Evolutionary conservation across 2,329 filamentous ascomycete genomes (phyloP), one percentile per base, ranked within the genome.

Genomic region (Botryotinia calthae): DNA sequence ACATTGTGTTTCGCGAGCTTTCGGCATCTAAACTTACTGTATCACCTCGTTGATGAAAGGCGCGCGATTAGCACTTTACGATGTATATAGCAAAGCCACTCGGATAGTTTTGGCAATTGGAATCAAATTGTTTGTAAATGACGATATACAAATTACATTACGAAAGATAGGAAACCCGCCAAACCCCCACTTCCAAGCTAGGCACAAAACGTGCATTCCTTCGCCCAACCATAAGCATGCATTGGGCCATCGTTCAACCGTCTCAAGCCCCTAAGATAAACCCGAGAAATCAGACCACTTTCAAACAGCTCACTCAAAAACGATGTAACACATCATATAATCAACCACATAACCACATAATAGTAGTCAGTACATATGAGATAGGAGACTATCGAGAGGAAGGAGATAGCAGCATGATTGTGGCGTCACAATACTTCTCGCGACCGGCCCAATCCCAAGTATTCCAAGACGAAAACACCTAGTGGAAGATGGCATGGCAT

Each of bases 221-320:
- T 16, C 58, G 20, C 34, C 58, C 22, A 37, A 14, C 58, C 20
- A 37, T 22, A 61, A 54, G 34, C 20, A 44, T 14, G 9, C 44
- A 48, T 51, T 44, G 63, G 40, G 44, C 31, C 31, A 10, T 40
- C 20, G 37, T 40, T 66, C 31, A n/a, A 34, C 44, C 44, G 44
- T 31, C 2, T 62, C 44, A 51, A 46, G 31, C 64, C 46, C 25
- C 5, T 22, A n/a, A 67, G 22, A 25, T 16, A 37, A 67, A 14
- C 16, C 31, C 34, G 46, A 40, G 31, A 67, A 40, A 54, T 67
- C 64, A 67, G 64, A 67, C 64, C 64, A 67, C 44, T 16, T 16
- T 14, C 14, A 3, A 67, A 67, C 46, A 67, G 64, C 34, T 46
- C 64, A 67, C 44, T 54, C 54, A 7, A 4, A 18, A 67, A 28